Evolutionary conservation across 306 rosid species (phyloP).

Genomic region (Carpinus fangiana): DNA sequence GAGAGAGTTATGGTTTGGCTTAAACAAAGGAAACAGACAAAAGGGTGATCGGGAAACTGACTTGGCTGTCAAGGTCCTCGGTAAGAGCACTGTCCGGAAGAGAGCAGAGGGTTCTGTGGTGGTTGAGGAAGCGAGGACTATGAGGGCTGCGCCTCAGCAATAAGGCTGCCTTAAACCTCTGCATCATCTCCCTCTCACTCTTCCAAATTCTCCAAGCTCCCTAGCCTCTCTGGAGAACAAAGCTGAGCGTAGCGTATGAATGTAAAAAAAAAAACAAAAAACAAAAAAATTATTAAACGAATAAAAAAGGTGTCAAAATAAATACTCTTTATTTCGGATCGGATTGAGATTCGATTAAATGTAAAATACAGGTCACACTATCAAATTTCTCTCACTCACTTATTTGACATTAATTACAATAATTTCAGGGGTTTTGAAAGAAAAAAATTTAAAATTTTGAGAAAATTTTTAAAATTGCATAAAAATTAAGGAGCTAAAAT

Average conservation of each 20-base stretch:
- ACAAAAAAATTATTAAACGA: neutral
- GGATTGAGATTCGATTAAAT: no score
- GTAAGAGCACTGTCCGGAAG: slow-evolving; percentile 19
- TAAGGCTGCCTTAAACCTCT: slow-evolving; percentile 35
- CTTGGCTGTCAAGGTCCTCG: slow-evolving; percentile 45
- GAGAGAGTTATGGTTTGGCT: neutral
- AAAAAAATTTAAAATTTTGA: no score
- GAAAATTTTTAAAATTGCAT: no score
- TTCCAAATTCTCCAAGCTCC: neutral
- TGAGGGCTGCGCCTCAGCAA: slow-evolving; percentile 28
- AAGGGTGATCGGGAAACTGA: slow-evolving; percentile 20
- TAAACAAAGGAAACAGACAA: neutral
- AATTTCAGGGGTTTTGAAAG: no score
- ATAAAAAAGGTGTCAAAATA: no score
- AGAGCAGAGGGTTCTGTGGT: slow-evolving; percentile 37
- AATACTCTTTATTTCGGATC: no score
- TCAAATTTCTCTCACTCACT: no score
- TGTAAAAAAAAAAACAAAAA: neutral
- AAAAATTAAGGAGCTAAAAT: no score
- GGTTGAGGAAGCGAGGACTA: slow-evolving; percentile 18
- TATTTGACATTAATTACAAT: no score
- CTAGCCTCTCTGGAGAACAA: neutral
- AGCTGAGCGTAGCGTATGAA: no score
- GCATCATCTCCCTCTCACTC: slow-evolving; percentile 24
- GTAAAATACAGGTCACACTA: no score